Percentiles rank a stretch among this genome's conserved stretches.
Evolutionary conservation across 495 filamentous ascomycete genomes (phyloP).

Genomic region (Evernia prunastri): DNA sequence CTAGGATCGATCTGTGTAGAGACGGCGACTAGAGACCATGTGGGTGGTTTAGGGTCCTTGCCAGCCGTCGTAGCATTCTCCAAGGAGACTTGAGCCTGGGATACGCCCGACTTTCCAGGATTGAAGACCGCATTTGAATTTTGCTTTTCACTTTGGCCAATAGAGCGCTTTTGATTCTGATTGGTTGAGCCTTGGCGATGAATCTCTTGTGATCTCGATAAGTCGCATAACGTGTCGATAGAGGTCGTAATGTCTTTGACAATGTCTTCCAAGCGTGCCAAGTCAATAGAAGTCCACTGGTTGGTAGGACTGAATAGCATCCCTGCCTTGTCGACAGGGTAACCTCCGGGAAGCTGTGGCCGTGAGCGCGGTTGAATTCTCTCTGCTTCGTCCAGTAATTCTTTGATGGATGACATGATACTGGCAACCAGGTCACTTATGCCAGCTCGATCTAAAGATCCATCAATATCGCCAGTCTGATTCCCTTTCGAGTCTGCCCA

Average conservation of each 20-base stretch:
- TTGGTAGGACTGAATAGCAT: constrained; percentile 22
- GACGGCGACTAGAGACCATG: constrained; percentile 13
- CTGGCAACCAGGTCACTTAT: constrained; percentile 81
- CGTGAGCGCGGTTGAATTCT: constrained; percentile 50
- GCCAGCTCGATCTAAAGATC: constrained; percentile 73
- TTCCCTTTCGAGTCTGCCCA: constrained; percentile 70
- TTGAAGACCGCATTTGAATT: constrained; percentile 20
- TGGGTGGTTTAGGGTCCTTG: not conserved
- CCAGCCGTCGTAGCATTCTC: not conserved
- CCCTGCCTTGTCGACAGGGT: constrained; percentile 30
- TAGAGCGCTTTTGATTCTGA: constrained; percentile 19
- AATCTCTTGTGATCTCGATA: constrained; percentile 62
- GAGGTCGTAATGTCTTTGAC: constrained; percentile 72
- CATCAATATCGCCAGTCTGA: constrained; percentile 74
- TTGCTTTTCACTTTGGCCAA: constrained; percentile 31
- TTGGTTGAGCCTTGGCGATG: constrained; percentile 28
- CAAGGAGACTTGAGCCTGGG: not conserved
- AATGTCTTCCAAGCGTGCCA: constrained; percentile 50
- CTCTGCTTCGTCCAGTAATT: constrained; percentile 79
- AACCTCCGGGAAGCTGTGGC: constrained; percentile 19
- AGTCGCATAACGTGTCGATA: constrained; percentile 84
- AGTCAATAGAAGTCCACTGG: constrained; percentile 47
- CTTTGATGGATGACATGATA: constrained; percentile 84
- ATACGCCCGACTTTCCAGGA: constrained; percentile 1
- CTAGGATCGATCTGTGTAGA: constrained; percentile 21